phyloP scores from a whole-genome alignment of 352 stramenopile genomes.

The Elongisporangium undulatum region DNA sequence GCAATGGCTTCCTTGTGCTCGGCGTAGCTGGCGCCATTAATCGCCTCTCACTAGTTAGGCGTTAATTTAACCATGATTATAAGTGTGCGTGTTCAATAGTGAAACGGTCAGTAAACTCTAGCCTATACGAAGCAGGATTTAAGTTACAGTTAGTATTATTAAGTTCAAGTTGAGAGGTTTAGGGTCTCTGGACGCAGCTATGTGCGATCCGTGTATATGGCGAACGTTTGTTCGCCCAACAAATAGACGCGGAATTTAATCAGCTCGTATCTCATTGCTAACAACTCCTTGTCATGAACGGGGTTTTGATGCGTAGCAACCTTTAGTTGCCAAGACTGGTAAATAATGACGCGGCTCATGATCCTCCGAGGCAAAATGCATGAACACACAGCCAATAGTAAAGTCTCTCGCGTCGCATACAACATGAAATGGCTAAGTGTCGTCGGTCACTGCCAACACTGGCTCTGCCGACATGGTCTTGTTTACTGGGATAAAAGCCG shows the following conservation, averaged over 20 bases:
- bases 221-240: slow-evolving; percentile 12
- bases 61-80: no score
- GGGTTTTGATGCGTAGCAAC: slow-evolving; percentile 15
- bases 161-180: no score
- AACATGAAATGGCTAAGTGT: slow-evolving; percentile 10
- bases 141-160: no score
- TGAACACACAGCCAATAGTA: slow-evolving; percentile 13
- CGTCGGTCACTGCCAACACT: slow-evolving; percentile 7
- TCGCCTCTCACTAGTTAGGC: no score
- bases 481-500: slow-evolving; percentile 15
- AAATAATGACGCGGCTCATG: slow-evolving; percentile 16
- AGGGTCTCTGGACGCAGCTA: no score
- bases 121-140: no score
- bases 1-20: no score
- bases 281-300: slow-evolving; percentile 16
- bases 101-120: no score
- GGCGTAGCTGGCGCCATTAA: no score
- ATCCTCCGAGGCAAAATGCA: slow-evolving; percentile 9
- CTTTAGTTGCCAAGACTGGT: slow-evolving; percentile 18
- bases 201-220: slow-evolving; percentile 16
- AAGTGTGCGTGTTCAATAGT: no score
- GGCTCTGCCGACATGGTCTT: neutral
- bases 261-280: slow-evolving; percentile 18
- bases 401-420: slow-evolving; percentile 18
- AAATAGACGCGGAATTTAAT: slow-evolving; percentile 26